phyloP scores from a whole-genome alignment of 768 basidiomycete genomes.

The Agaricus subrufescens region DNA sequence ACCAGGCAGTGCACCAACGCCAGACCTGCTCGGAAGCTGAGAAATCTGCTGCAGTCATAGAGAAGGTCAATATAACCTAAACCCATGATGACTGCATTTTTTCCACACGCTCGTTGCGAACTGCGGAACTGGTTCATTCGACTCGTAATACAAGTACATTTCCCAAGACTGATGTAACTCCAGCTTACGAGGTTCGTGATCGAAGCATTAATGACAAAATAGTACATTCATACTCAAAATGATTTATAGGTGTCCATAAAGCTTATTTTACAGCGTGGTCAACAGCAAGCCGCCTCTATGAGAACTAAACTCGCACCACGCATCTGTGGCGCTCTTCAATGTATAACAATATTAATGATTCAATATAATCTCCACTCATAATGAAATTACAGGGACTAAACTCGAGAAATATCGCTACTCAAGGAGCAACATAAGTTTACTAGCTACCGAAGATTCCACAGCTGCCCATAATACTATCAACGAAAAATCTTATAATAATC shows the following conservation, averaged over 20 bases:
- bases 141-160: conserved; percentile 5
- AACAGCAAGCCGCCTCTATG: conserved; percentile 21
- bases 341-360: too few relatives aligned
- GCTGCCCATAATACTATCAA: too few relatives aligned
- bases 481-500: too few relatives aligned
- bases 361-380: too few relatives aligned
- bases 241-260: conserved; percentile 40
- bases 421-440: too few relatives aligned
- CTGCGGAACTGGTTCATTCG: neutral
- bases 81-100: neutral
- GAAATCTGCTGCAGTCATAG: too few relatives aligned
- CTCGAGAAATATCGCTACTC: too few relatives aligned
- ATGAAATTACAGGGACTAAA: too few relatives aligned
- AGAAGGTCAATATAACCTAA: neutral
- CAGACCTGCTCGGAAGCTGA: too few relatives aligned
- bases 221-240: neutral
- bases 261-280: conserved; percentile 47
- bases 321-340: neutral
- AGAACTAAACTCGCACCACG: neutral
- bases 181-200: conserved; percentile 48
- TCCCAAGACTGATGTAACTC: conserved; percentile 34
- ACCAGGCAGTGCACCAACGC: too few relatives aligned
- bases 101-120: too few relatives aligned
- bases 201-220: neutral
- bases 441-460: too few relatives aligned